Conservation (phyloP, 352 stramenopile genomes). For the Peronospora farinosa region DNA sequence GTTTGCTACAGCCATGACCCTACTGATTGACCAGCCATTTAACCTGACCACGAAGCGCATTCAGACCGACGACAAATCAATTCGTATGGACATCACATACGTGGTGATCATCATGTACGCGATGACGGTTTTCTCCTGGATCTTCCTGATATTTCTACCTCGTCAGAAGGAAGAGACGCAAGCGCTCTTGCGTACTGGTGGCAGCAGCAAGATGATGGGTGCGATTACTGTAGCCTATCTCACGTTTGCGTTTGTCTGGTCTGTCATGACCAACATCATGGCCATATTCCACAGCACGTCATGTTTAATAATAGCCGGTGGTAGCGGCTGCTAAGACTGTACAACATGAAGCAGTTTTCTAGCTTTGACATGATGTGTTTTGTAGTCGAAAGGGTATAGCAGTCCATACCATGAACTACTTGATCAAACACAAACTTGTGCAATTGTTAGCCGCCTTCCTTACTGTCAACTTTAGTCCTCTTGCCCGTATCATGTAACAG, state of each 20-base stretch:
- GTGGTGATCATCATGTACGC: constrained; percentile 33
- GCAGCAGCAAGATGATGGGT: constrained; percentile 27
- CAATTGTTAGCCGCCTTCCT: no score
- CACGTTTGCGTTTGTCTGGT: constrained; percentile 28
- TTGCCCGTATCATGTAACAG: no score
- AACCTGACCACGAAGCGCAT: constrained; percentile 25
- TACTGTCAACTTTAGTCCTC: no score
- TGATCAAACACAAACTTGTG: no score
- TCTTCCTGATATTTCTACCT: constrained; percentile 24
- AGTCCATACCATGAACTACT: no score
- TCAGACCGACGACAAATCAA: constrained; percentile 21
- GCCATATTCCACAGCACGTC: constrained; percentile 27
- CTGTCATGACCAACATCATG: constrained; percentile 27
- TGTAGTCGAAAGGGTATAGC: no score
- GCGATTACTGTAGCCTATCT: constrained; percentile 29
- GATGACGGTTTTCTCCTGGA: constrained; percentile 28
- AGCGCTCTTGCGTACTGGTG: constrained; percentile 25
- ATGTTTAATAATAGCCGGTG: constrained; percentile 34
- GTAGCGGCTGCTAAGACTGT: constrained; percentile 27
- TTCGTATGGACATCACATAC: constrained; percentile 38
- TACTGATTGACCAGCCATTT: constrained; percentile 32
- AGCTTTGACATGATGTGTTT: no score
- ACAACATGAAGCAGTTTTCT: no score
- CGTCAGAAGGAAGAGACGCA: constrained; percentile 32
- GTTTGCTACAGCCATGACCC: constrained; percentile 29